phyloP scores from a whole-genome alignment of 208 protist species.

The Trypanosoma cruzi region DNA sequence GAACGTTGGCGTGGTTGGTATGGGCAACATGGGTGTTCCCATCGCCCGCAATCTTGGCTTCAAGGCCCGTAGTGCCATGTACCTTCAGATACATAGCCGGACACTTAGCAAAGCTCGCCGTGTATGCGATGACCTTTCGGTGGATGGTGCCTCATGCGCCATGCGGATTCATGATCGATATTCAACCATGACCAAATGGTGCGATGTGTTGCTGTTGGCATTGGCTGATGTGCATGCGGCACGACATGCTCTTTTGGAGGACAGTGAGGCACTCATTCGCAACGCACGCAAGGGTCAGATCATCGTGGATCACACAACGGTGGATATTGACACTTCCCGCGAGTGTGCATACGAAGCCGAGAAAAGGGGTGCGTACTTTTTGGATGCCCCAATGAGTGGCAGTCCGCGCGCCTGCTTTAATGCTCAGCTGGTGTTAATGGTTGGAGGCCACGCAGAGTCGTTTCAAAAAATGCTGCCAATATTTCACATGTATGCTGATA shows the following conservation, averaged over 20 bases:
- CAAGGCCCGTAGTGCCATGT: constrained; percentile 84
- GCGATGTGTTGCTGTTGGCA: constrained; percentile 76
- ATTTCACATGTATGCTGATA: constrained; percentile 88
- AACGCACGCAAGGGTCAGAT: constrained; percentile 82
- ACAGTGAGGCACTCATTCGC: constrained; percentile 64
- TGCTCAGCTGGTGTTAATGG: constrained; percentile 85
- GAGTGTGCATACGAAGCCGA: constrained; percentile 67
- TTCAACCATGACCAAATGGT: constrained; percentile 87
- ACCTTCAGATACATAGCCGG: constrained; percentile 87
- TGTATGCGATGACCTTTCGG: constrained; percentile 76
- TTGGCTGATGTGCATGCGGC: constrained; percentile 54
- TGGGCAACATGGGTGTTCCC: constrained; percentile 88
- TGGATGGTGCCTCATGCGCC: constrained; percentile 83
- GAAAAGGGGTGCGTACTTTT: constrained; percentile 70
- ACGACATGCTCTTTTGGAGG: constrained; percentile 58
- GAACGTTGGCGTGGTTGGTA: constrained; percentile 86
- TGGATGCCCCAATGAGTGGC: constrained; percentile 89
- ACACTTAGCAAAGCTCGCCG: constrained; percentile 57
- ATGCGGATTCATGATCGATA: constrained; percentile 86
- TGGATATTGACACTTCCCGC: constrained; percentile 71
- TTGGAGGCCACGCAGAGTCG: constrained; percentile 69
- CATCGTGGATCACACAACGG: constrained; percentile 90
- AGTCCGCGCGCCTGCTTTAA: constrained; percentile 81
- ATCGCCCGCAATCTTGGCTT: constrained; percentile 89
- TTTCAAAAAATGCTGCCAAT: constrained; percentile 76